Evolutionary conservation across 2,329 filamentous ascomycete genomes (phyloP).

Genomic region (Penicillium sp.): DNA sequence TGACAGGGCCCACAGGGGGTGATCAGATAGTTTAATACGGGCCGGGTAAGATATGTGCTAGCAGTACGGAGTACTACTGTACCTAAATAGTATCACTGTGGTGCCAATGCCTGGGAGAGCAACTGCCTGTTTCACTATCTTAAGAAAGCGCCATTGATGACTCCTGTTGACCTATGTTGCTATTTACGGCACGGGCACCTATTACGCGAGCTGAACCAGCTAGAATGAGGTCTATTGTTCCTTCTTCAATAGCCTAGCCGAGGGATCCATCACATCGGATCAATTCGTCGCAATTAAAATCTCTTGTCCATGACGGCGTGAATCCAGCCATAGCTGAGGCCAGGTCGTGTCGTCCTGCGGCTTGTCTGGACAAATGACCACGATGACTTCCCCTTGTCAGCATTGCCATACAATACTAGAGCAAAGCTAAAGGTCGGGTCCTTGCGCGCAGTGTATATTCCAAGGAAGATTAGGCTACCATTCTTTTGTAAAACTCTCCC

Average conservation of each 20-base stretch:
- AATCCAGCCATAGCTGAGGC: neutral
- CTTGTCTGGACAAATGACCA: neutral
- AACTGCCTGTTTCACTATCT: neutral
- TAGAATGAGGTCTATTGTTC: neutral
- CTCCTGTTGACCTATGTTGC: neutral
- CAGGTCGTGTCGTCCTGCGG: neutral
- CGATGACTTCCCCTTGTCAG: neutral
- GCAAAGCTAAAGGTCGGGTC: constrained; percentile 3
- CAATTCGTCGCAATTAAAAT: neutral
- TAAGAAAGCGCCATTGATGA: neutral
- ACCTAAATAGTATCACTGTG: neutral
- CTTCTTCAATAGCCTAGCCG: neutral
- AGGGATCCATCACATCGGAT: neutral
- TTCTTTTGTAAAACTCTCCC: constrained; percentile 12
- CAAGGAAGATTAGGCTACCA: constrained; percentile 13
- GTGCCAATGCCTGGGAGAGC: neutral
- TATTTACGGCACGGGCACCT: too few species aligned
- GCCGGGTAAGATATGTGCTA: constrained; percentile 7
- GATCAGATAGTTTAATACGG: constrained; percentile 8
- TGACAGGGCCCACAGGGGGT: constrained; percentile 25
- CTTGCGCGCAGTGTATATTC: constrained; percentile 16
- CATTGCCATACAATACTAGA: constrained; percentile 4
- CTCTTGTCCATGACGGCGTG: too few species aligned
- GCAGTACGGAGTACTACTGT: neutral
- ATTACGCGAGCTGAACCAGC: too few species aligned